Conservation (phyloP, 352 stramenopile genomes). For the Phytophthora melonis region DNA sequence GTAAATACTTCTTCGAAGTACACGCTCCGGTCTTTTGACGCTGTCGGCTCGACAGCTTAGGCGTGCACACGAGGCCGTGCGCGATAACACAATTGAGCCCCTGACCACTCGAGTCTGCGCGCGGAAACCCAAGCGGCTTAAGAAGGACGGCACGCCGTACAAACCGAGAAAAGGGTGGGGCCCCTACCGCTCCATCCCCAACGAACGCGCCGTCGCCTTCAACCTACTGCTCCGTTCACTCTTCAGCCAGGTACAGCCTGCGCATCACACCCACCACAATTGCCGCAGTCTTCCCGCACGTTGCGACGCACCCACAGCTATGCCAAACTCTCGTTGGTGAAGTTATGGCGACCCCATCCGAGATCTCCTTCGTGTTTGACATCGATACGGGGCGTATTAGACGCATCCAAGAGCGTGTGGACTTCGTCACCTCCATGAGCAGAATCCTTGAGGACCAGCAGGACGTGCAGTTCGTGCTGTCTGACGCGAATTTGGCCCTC, state of each 20-base stretch:
- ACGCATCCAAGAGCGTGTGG: conserved; percentile 16
- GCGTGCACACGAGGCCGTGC: too few relatives aligned
- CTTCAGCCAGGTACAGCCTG: background rate
- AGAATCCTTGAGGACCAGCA: background rate
- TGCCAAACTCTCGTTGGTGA: background rate
- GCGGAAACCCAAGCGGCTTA: conserved; percentile 2
- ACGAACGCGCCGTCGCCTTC: conserved; percentile 41
- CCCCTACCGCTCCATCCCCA: conserved; percentile 38
- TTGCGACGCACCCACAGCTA: background rate
- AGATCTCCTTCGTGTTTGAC: conserved; percentile 13
- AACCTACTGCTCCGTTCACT: conserved; percentile 31
- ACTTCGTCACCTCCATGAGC: background rate
- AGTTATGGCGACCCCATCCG: background rate
- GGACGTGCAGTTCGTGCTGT: conserved; percentile 1
- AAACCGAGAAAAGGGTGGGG: conserved; percentile 29
- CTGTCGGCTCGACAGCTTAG: too few relatives aligned
- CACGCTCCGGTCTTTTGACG: too few relatives aligned
- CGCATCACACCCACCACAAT: background rate
- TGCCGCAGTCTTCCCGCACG: background rate
- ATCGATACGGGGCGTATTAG: background rate
- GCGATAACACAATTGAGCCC: too few relatives aligned
- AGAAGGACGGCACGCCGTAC: conserved; percentile 5
- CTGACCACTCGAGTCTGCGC: too few relatives aligned
- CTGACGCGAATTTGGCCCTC: background rate
- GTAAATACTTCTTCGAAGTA: too few relatives aligned